Evolutionary conservation across 2,329 filamentous ascomycete species (phyloP), one percentile per base, ranked within the genome.

Genomic region (Aspergillus chevalieri): DNA sequence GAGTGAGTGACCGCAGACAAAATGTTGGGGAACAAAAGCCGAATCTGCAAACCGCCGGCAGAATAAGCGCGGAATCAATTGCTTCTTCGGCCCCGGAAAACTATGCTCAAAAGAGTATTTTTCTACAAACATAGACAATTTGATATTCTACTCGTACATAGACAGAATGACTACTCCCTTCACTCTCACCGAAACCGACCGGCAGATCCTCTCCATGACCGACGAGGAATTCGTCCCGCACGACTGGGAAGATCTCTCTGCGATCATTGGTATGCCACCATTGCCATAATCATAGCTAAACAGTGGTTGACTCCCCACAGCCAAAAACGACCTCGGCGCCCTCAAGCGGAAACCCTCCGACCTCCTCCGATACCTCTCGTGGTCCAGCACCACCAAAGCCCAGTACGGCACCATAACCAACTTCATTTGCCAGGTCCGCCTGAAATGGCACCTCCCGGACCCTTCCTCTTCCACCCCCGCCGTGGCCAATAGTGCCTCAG

Each of bases 311-410:
- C 47, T 47, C 33, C 28, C 28, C 30, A 19, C 57, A 76, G 69
- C 69, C 15, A 68, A 71, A 34, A 78, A 81, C 59, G 71, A 75
- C 51, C 78, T 84, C 48, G 75, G 77, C 52, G 66, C 75, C 30
- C 69, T 84, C 9, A 81, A 79, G 60, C 78, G 82, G 55, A 77
- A 75, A 63, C 82, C 82, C 19, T 81, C 78, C 53, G 76, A 81
- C 55, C 69, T 83, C 14, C 72, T 73, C 61, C 75, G 77, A 47
- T 85, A 85, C 59, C 72, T 83, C n/a, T 71, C 73, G 28, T 85
- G 81, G 81, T 77, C 76, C 3, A 66, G 68, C 38, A 66, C 76
- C 33, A 78, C 75, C 38, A 82, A 82, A 57, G 61, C 66, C n/a
- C 60, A 72, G 36, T 81, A 81, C 62, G 80, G 80, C 46, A 73